Base-by-base conservation (phyloP, 345 rosid species). In the Populus pruinosa region DNA sequence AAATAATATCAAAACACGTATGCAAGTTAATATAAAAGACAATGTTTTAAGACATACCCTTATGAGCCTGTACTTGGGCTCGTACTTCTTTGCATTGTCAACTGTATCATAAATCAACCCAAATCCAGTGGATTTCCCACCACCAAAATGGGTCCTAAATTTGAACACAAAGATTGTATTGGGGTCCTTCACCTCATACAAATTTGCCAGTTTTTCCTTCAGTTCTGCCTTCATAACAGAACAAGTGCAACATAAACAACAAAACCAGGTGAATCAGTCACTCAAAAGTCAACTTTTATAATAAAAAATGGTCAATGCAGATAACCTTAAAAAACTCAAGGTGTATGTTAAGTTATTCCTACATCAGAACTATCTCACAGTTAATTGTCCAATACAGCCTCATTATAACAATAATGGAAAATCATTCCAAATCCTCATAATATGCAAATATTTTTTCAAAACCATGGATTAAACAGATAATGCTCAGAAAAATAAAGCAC, bases 121-220 rank as follows among this genome's bases (percentile, higher is more conserved):
- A 78, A 96, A 96, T 0, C 99, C 99, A 1, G 98, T 92, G 16
- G 99, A 96, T 82, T 96, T 96, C 31, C 99, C 99, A 76, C 99
- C 99, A 75, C 99, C 99, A 84, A 96, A 96, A 70, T 91, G 94
- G 39, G 99, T 96, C 79, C 97, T 85, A 87, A 96, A 96, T 89
- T 96, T 92, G 85, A 94, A 96, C 20, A 94, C 98, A 74, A 96
- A 96, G 83, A 96, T 96, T 0, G 98, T 82, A 69, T 94, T 94
- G 5, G 93, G 87, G 84, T 94, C 98, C 82, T 91, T 96, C 35
- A 94, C 99, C 56, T 92, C 97, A 27, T 96, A 96, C 91, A 96
- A 87, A 71, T 84, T 86, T 4, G 87, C 82, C 25, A 96, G 85
- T 90, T 92, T 96, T 85, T 94, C 97, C 90, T 92, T 94, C 33